Conservation (phyloP, 1,284 basidiomycete species). For the Phellinidium pouzarii region DNA sequence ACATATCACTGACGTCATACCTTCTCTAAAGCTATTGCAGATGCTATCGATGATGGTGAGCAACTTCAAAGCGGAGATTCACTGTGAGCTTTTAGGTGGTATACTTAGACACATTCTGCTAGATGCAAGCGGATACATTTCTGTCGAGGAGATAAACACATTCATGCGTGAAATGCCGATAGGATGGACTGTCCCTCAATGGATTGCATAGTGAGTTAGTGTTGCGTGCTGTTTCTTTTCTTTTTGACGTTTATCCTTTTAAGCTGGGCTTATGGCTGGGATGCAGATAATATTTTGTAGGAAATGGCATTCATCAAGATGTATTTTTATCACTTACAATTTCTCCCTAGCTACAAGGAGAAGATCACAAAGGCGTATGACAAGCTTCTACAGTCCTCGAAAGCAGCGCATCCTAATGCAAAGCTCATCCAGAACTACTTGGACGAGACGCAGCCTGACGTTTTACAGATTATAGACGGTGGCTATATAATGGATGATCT, state of each 20-base stretch:
- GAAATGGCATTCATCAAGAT: background rate
- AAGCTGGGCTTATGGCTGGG: constrained; percentile 23
- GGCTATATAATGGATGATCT: constrained; percentile 15
- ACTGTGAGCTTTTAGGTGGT: too few relatives aligned
- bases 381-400: background rate
- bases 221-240: background rate
- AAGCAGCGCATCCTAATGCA: background rate
- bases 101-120: too few relatives aligned
- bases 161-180: constrained; percentile 20
- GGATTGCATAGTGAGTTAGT: constrained; percentile 20
- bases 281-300: constrained; percentile 19
- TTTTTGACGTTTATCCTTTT: background rate
- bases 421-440: background rate
- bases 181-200: constrained; percentile 20
- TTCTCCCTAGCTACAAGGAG: constrained; percentile 1
- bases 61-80: background rate
- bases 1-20: background rate
- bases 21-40: constrained; percentile 20
- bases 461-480: constrained; percentile 10
- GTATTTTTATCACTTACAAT: background rate
- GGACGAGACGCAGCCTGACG: constrained; percentile 3
- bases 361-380: background rate
- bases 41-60: constrained; percentile 22
- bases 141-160: constrained; percentile 20
- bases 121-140: constrained; percentile 23